Percentiles rank a stretch among this genome's conserved stretches.
phyloP scores from a whole-genome alignment of 2,329 filamentous ascomycete genomes.

The Alternaria ventricosa region DNA sequence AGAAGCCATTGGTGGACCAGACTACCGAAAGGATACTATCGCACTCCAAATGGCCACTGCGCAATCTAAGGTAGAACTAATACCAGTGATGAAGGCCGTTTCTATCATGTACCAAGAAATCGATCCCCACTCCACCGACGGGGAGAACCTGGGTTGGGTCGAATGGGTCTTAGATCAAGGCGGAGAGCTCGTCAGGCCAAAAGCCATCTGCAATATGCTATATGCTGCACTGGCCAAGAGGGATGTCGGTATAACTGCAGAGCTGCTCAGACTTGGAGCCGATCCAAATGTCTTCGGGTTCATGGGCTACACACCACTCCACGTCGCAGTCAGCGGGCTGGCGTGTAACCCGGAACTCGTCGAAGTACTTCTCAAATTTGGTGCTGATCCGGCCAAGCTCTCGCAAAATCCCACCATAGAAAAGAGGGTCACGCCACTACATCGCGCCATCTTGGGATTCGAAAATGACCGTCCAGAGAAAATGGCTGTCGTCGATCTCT shows the following conservation, averaged over 20 bases:
- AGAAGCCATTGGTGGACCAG: slow-evolving; percentile 19
- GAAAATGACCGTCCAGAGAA: slow-evolving; percentile 5
- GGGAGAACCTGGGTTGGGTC: slow-evolving; percentile 21
- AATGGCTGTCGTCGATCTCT: slow-evolving; percentile 18
- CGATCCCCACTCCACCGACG: neutral
- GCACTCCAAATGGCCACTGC: slow-evolving; percentile 28
- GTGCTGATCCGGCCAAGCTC: slow-evolving; percentile 19
- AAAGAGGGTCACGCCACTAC: slow-evolving; percentile 9
- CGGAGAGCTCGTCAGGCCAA: slow-evolving; percentile 21
- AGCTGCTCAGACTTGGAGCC: slow-evolving; percentile 17
- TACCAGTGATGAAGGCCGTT: slow-evolving; percentile 15
- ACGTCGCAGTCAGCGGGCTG: slow-evolving; percentile 11
- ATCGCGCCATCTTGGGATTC: slow-evolving; percentile 18
- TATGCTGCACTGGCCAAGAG: slow-evolving; percentile 16
- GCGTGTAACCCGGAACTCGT: slow-evolving; percentile 13
- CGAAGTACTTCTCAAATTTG: slow-evolving; percentile 18
- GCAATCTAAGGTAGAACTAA: slow-evolving; percentile 9
- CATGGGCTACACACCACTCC: slow-evolving; percentile 20
- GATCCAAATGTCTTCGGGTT: slow-evolving; percentile 20
- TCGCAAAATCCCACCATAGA: neutral
- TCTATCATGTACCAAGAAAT: slow-evolving; percentile 21
- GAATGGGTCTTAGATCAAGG: slow-evolving; percentile 26
- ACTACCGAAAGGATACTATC: slow-evolving; percentile 25
- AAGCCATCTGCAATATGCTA: slow-evolving; percentile 23
- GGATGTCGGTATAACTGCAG: slow-evolving; percentile 15